Evolutionary conservation across 495 filamentous ascomycete genomes (phyloP), one percentile per base, ranked within the genome.

Genomic region (Penicillium verhagenii): DNA sequence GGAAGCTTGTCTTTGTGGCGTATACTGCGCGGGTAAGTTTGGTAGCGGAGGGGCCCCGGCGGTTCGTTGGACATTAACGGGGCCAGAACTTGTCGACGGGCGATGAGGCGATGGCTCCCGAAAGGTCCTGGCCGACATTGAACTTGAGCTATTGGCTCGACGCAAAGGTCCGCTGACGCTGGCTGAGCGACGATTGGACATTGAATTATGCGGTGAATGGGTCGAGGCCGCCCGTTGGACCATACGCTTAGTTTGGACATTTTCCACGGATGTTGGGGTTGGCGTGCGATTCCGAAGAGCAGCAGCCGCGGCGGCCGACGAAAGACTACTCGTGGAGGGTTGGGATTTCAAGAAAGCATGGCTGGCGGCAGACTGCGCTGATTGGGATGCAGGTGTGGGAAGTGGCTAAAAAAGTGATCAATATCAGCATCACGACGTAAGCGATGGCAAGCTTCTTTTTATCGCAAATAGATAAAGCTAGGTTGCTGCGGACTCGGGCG

Each of bases 241-340:
- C 66, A 90, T 94, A 51, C 92, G 88, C 69, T 91, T 96, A 0
- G 92, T 96, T 68, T 92, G 84, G 25, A 95, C 83, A 73, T 92
- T 82, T 61, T 83, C 89, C 35, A 96, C 86, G 18, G 81, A 79
- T 13, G 83, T 89, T 38, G 92, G 92, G 24, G 87, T 86, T 26
- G 84, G 83, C 6, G 90, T 84, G 58, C 85, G 83, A 38, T 86
- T 88, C 51, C 87, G 83, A 39, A 96, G 77, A 18, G 92, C 92
- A 18, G 92, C 84, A 8, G 90, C 90, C 2, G 92, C 92, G 7
- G 92, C 92, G 6, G 92, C 88, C 25, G 86, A 85, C 18, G 92
- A 94, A 25, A 96, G 79, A 35, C 81, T 83, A 52, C 60, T 77
- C 63, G 82, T 82, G 45, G 85, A 82, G 33, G 83, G 72, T 71